Evolutionary conservation across 352 stramenopile genomes (phyloP).

Genomic region (Lagenidium giganteum): DNA sequence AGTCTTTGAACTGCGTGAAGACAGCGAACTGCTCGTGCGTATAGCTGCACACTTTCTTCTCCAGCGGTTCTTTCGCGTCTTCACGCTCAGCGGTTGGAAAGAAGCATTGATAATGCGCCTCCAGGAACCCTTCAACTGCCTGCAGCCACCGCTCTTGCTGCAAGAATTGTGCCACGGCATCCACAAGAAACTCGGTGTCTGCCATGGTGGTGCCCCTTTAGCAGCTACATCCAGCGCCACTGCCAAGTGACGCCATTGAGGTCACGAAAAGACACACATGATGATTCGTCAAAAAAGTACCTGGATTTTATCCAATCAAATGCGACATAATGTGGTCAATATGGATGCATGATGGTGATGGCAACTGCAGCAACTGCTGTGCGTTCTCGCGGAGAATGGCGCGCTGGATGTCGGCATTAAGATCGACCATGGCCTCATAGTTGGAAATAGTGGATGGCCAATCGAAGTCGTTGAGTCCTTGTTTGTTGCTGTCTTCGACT

Average conservation of each 20-base stretch:
- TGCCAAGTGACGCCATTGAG: no score
- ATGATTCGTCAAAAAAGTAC: no score
- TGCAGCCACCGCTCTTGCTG: constrained; percentile 48
- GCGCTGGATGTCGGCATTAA: constrained; percentile 24
- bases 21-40: constrained; percentile 53
- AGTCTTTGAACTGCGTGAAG: constrained; percentile 71
- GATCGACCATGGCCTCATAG: constrained; percentile 42
- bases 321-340: no score
- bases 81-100: constrained; percentile 13
- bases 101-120: constrained; percentile 51
- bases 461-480: constrained; percentile 20
- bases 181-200: constrained; percentile 70
- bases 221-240: no score
- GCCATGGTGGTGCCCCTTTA: no score
- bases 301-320: no score
- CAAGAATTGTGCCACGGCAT: constrained; percentile 69
- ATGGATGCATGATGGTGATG: no score
- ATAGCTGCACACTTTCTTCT: constrained; percentile 26
- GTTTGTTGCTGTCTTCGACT: neutral
- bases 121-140: constrained; percentile 43
- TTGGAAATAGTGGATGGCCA: constrained; percentile 38
- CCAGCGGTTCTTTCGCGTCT: constrained; percentile 10
- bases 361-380: constrained; percentile 24
- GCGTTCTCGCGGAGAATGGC: constrained; percentile 39
- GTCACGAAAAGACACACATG: no score